These are phyloP conservation scores for Quercus tomentella DNA, from an alignment of 331 rosid species.

Conservation along the genomic window DNA sequence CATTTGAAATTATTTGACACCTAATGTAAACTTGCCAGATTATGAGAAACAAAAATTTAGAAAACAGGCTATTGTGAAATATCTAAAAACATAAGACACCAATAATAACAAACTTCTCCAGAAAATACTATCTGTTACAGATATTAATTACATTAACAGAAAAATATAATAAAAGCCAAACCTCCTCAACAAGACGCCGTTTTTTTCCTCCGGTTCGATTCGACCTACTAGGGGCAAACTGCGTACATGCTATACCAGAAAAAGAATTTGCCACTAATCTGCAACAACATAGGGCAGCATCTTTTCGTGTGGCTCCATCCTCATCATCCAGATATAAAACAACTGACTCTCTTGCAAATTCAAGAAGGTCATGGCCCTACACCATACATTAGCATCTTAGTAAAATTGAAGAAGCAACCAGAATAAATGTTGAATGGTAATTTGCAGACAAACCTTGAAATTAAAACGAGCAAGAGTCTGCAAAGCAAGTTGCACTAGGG, in stretches of 20 bases:
- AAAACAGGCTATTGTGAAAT: neutral
- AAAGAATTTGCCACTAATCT: slow-evolving; percentile 81
- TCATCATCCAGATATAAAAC: slow-evolving; percentile 95
- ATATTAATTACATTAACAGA: neutral
- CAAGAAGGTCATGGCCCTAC: slow-evolving; percentile 96
- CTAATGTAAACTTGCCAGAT: neutral
- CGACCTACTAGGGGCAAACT: slow-evolving; percentile 66
- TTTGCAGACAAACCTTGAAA: slow-evolving; percentile 64
- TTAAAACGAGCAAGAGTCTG: slow-evolving; percentile 92
- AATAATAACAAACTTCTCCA: neutral
- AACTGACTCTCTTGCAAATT: slow-evolving; percentile 91
- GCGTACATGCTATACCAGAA: slow-evolving; percentile 54
- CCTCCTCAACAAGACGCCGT: slow-evolving; percentile 88
- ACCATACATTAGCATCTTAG: slow-evolving; percentile 21
- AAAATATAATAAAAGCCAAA: slow-evolving; percentile 28
- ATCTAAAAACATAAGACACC: neutral
- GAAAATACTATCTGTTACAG: neutral
- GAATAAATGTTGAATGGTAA: slow-evolving; percentile 1
- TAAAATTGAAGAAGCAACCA: slow-evolving; percentile 1
- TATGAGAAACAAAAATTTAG: neutral
- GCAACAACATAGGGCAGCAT: slow-evolving; percentile 97
- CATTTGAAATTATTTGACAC: neutral
- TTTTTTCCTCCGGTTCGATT: slow-evolving; percentile 83
- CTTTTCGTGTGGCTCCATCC: slow-evolving; percentile 86
- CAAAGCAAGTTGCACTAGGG: slow-evolving; percentile 85